phyloP scores from a whole-genome alignment of 306 rosid genomes.

The Hippophae gyantsensis region DNA sequence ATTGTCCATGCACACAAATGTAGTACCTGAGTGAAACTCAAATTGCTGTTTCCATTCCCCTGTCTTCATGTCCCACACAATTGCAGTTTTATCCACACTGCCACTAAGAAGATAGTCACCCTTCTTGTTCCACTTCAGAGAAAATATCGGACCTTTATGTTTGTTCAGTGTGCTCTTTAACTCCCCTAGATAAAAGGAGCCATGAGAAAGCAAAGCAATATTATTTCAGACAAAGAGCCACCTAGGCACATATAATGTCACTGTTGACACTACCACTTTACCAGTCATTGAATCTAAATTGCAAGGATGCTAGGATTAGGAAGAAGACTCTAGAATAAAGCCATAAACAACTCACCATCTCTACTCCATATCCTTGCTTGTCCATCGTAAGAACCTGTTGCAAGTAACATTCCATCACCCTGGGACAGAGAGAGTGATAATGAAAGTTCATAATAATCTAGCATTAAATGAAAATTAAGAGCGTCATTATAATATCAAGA shows the following conservation, averaged over 20 bases:
- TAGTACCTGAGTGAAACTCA: constrained; percentile 54
- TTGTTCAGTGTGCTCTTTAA: constrained; percentile 38
- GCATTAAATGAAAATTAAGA: not conserved
- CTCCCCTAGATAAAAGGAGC: constrained; percentile 35
- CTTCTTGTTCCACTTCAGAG: constrained; percentile 58
- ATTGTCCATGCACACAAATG: not conserved
- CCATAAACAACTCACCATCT: constrained; percentile 40
- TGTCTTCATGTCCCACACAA: constrained; percentile 54
- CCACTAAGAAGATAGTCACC: constrained; percentile 75
- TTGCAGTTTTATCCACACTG: constrained; percentile 52
- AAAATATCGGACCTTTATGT: constrained; percentile 61
- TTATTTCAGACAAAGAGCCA: not conserved
- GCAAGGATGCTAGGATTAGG: not conserved
- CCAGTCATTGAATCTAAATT: not conserved
- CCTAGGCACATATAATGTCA: not conserved
- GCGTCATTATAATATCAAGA: no score
- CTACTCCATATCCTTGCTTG: constrained; percentile 66
- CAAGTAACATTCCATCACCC: constrained; percentile 59
- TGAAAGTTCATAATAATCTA: not conserved
- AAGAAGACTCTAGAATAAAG: not conserved
- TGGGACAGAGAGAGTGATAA: not conserved
- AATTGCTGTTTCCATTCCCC: constrained; percentile 64
- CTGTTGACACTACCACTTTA: not conserved
- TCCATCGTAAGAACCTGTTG: constrained; percentile 71
- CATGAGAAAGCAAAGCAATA: constrained; percentile 9